These are phyloP conservation scores for Cutaneotrichosporon mucoides DNA, from an alignment of 1,284 basidiomycete genomes.

Conservation along the genomic window DNA sequence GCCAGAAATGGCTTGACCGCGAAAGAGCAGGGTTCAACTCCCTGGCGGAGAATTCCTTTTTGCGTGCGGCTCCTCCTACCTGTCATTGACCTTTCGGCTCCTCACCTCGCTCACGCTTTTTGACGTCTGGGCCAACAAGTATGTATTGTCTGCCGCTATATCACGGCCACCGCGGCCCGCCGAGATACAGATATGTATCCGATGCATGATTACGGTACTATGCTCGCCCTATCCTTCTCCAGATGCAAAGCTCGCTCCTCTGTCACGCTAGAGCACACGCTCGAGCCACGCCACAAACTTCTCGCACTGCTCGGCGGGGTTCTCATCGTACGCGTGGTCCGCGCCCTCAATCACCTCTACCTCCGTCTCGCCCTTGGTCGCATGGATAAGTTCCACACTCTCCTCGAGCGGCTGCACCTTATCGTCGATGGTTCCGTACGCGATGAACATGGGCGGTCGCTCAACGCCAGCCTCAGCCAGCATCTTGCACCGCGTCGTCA, in stretches of 20 bases:
- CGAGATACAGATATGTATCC: too few relatives aligned
- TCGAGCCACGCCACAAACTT: slow-evolving; percentile 39
- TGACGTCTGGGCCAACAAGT: too few relatives aligned
- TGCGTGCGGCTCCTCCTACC: background rate
- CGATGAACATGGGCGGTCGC: slow-evolving; percentile 32
- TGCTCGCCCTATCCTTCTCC: too few relatives aligned
- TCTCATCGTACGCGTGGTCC: slow-evolving; percentile 44
- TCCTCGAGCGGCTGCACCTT: slow-evolving; percentile 42
- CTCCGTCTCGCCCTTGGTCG: slow-evolving; percentile 12
- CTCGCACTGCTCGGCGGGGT: slow-evolving; percentile 34
- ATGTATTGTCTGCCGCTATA: too few relatives aligned
- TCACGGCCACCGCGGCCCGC: too few relatives aligned
- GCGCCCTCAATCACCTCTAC: slow-evolving; percentile 32
- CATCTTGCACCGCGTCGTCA: slow-evolving; percentile 29
- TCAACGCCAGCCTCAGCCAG: slow-evolving; percentile 4
- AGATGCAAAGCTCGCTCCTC: too few relatives aligned
- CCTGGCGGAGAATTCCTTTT: slow-evolving; percentile 9
- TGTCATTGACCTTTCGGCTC: too few relatives aligned
- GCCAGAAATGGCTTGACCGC: background rate
- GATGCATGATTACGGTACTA: too few relatives aligned
- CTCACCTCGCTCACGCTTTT: too few relatives aligned
- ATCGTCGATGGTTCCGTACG: slow-evolving; percentile 35
- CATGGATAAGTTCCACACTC: slow-evolving; percentile 27
- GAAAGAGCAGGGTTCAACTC: slow-evolving; percentile 23
- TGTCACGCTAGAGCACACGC: background rate